A percentile compares a stretch with the other conserved stretches of the same genome.
Conservation (phyloP, 2,329 filamentous ascomycete genomes). For the Nannizziopsis barbatae region DNA sequence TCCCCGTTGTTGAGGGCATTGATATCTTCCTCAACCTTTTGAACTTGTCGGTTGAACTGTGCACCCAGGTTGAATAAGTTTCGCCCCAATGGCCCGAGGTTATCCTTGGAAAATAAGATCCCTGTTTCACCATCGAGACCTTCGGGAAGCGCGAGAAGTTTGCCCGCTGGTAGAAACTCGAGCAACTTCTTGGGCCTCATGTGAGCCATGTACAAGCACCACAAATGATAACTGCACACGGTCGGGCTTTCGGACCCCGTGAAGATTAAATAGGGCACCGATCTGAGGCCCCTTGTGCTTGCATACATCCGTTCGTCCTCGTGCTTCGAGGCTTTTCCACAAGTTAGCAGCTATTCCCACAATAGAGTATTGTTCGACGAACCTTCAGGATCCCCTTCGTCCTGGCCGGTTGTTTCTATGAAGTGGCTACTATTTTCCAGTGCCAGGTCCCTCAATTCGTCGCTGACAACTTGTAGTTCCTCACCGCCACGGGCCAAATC, state of each 20-base stretch:
- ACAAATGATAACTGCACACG: constrained; percentile 22
- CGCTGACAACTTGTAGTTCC: constrained; percentile 4
- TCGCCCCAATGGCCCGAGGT: constrained; percentile 16
- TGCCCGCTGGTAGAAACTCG: constrained; percentile 23
- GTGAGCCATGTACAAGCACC: constrained; percentile 24
- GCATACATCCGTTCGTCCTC: constrained; percentile 22
- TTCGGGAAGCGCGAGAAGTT: constrained; percentile 18
- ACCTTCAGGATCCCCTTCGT: not conserved
- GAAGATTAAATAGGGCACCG: constrained; percentile 27
- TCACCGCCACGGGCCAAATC: constrained; percentile 17
- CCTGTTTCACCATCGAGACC: constrained; percentile 16
- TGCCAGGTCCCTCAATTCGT: not conserved
- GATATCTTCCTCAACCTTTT: constrained; percentile 3
- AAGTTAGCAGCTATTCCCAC: not conserved
- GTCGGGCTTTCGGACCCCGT: constrained; percentile 20
- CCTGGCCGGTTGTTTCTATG: not conserved
- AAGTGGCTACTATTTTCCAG: not conserved
- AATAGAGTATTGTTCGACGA: not conserved
- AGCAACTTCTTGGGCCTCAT: constrained; percentile 23
- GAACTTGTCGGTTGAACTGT: constrained; percentile 1
- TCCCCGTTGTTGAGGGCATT: constrained; percentile 1
- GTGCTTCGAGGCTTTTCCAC: not conserved
- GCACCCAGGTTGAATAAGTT: constrained; percentile 17
- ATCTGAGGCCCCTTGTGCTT: constrained; percentile 27
- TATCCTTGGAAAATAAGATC: constrained; percentile 24